phyloP scores from a whole-genome alignment of 139 green algal species.

The Chloropicon primus region DNA sequence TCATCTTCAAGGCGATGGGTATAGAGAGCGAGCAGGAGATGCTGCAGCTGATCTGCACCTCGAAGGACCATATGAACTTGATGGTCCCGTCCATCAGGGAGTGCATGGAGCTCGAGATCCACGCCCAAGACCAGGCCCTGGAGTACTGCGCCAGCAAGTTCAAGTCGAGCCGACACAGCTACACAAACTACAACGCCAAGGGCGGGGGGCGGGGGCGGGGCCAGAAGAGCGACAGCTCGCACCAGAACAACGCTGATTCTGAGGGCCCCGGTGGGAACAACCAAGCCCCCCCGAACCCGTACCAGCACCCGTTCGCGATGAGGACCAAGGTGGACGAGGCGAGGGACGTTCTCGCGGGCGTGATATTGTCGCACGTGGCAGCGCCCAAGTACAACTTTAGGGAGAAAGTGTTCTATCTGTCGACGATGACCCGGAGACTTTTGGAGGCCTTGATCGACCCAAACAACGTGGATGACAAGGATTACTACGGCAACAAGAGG shows the following conservation, averaged over 20 bases:
- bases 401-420: conserved; percentile 72
- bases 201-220: no score
- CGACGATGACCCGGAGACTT: conserved; percentile 87
- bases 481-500: conserved; percentile 99
- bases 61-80: conserved; percentile 31
- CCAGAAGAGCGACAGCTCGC: neutral
- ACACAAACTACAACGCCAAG: neutral
- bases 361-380: conserved; percentile 89
- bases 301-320: neutral
- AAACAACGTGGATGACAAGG: conserved; percentile 80
- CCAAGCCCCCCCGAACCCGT: neutral
- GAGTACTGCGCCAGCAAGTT: neutral
- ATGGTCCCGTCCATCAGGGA: conserved; percentile 59
- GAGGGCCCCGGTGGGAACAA: neutral
- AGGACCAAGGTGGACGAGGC: conserved; percentile 68
- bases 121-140: neutral
- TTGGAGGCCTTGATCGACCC: conserved; percentile 77
- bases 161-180: neutral
- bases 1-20: conserved; percentile 91
- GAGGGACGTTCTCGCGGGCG: conserved; percentile 79
- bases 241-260: neutral
- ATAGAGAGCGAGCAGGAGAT: conserved; percentile 84
- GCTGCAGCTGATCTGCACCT: conserved; percentile 44
- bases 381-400: conserved; percentile 74
- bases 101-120: conserved; percentile 46